These are phyloP conservation scores for Rubia tinctorum DNA, from an alignment of 305 asterid genomes.

Conservation along the genomic window DNA sequence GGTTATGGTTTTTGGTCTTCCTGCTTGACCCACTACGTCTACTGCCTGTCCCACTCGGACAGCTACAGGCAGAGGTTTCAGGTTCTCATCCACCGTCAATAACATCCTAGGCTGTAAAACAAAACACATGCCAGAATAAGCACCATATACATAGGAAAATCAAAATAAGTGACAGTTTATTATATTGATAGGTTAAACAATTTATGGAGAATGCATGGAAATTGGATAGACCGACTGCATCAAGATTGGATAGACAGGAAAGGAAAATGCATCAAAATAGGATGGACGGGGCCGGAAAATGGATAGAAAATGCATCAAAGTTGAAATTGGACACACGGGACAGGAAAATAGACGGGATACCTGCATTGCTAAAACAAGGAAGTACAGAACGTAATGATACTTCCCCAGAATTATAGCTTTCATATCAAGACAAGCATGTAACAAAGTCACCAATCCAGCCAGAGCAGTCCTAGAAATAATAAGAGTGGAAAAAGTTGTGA, in stretches of 20 bases:
- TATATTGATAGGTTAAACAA: background rate
- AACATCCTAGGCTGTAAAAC: conserved; percentile 87
- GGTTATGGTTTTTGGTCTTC: conserved; percentile 95
- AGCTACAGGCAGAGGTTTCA: conserved; percentile 84
- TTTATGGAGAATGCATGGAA: too few relatives aligned
- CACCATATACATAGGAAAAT: too few relatives aligned
- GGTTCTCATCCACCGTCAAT: conserved; percentile 84
- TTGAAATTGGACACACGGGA: too few relatives aligned
- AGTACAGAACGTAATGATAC: conserved; percentile 83
- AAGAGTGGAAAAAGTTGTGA: background rate
- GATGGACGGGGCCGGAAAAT: background rate
- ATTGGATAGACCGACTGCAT: too few relatives aligned
- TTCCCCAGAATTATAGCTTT: conserved; percentile 84
- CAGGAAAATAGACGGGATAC: conserved; percentile 24
- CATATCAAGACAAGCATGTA: conserved; percentile 94
- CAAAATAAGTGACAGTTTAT: background rate
- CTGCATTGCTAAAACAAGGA: conserved; percentile 94
- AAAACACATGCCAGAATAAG: background rate
- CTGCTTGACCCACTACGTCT: conserved; percentile 95
- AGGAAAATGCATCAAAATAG: background rate
- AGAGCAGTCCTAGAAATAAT: conserved; percentile 54
- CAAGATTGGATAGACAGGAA: background rate
- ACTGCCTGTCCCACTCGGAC: conserved; percentile 99
- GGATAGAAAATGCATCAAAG: background rate
- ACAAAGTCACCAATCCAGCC: conserved; percentile 76